Evolutionary conservation across 2,329 filamentous ascomycete species (phyloP), one percentile per base, ranked within the genome.

Genomic region (Talaromyces sp.): DNA sequence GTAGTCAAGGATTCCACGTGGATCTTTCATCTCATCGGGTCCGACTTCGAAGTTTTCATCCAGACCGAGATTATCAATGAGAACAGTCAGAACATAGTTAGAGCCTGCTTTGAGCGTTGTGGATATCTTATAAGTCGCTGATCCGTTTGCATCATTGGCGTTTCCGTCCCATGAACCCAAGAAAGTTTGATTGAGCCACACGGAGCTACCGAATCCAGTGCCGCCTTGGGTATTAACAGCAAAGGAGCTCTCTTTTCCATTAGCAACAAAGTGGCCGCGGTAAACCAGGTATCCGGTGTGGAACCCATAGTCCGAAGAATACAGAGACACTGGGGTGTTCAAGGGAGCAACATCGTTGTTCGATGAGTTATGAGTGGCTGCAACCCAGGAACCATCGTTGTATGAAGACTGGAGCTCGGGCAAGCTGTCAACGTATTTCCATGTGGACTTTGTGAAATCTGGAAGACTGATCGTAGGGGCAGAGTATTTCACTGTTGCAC

Each of bases 41-140:
- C 86, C 87, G 0, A 87, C 82, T 2, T 77, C 77, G 78, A 83
- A 85, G 72, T 89, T 85, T 66, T 89, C 85, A 62, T 91, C 83
- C 0, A 91, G 78, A 0, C 90, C 89, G 76, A 87, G 90, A 72
- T 88, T 88, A 72, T 93, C 90, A 15, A 93, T 78, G 0, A 92
- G 73, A 1, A 92, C 78, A 0, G 89, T 92, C 65, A 93, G 71
- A 11, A 88, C 80, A 69, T 90, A 86, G 0, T 72, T 66, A 27
- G 80, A 77, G 4, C 84, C 85, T 0, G 78, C 70, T 0, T 70
- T 67, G 3, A 90, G 77, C 8, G 77, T 75, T 30, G 11, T 47
- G 0, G 85, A 80, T 0, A 91, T 73, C 0, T 75, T 76, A 70
- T 88, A 87, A 0, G 82, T 88, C 0, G 80, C 75, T 66, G 84